Evolutionary conservation across 202 grass and related monocot genomes (phyloP).

Genomic region (Bolboschoenoplectus hybrid): DNA sequence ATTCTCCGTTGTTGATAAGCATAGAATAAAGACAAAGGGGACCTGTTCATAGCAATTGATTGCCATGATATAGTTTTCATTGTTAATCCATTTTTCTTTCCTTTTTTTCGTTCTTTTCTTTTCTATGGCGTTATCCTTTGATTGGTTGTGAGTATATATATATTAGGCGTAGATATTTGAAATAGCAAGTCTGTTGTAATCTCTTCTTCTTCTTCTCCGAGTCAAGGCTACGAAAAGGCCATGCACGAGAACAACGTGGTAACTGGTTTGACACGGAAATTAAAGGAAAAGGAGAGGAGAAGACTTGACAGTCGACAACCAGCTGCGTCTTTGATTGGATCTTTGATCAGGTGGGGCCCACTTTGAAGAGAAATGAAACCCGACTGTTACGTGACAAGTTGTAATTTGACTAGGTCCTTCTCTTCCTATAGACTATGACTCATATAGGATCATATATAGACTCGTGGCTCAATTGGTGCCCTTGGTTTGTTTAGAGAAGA

Average conservation of each 20-base stretch:
- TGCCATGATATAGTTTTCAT: not conserved
- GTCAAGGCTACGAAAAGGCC: slow-evolving; percentile 20
- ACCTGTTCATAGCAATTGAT: not conserved
- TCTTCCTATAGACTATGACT: slow-evolving; percentile 38
- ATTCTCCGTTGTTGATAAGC: slow-evolving; percentile 26
- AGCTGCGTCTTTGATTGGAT: slow-evolving; percentile 3
- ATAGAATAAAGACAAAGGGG: slow-evolving; percentile 23
- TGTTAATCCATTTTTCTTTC: not conserved
- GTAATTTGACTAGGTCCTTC: slow-evolving; percentile 47
- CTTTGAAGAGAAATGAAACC: not conserved
- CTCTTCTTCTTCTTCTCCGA: not conserved
- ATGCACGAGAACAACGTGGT: slow-evolving; percentile 52
- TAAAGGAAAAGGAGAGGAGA: slow-evolving; percentile 11
- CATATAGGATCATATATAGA: not conserved
- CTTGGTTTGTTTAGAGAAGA: slow-evolving; percentile 1
- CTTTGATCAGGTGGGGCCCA: slow-evolving; percentile 27
- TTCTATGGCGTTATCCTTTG: not conserved
- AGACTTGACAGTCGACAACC: not conserved
- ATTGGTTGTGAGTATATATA: not conserved
- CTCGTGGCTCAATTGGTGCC: slow-evolving; percentile 23
- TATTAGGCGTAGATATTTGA: not conserved
- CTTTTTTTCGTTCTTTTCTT: not conserved
- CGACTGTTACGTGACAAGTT: slow-evolving; percentile 41
- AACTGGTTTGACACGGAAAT: slow-evolving; percentile 45
- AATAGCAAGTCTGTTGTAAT: not conserved